Percentiles rank a stretch among this genome's conserved stretches.
Conservation (phyloP, 306 rosid species). For the Vigna trinervia region DNA sequence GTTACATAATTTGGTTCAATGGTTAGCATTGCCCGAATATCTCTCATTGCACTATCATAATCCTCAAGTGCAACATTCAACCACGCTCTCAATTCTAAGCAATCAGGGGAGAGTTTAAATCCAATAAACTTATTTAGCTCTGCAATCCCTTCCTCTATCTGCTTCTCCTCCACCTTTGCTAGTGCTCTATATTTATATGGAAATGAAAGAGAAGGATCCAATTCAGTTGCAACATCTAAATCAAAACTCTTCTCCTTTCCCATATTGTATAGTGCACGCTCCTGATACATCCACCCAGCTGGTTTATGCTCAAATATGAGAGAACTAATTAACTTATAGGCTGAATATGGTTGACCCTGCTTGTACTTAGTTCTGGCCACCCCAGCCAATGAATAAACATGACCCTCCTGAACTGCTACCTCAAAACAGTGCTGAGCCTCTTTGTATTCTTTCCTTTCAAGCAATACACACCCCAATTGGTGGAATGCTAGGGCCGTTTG, state of each 20-base stretch:
- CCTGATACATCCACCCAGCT: conserved; percentile 94
- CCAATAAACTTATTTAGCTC: conserved; percentile 74
- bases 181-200: conserved; percentile 76
- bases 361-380: conserved; percentile 75
- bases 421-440: conserved; percentile 64
- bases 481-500: conserved; percentile 71
- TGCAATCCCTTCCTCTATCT: conserved; percentile 60
- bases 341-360: conserved; percentile 78
- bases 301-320: conserved; percentile 67
- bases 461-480: conserved; percentile 72
- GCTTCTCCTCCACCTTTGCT: conserved; percentile 67
- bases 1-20: conserved; percentile 69
- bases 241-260: conserved; percentile 77
- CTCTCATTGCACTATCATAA: conserved; percentile 71
- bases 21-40: conserved; percentile 71
- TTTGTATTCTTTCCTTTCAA: conserved; percentile 69
- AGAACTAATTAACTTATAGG: conserved; percentile 72
- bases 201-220: conserved; percentile 79
- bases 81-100: conserved; percentile 83
- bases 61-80: conserved; percentile 64
- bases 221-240: conserved; percentile 71
- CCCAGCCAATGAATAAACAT: conserved; percentile 78
- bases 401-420: conserved; percentile 70
- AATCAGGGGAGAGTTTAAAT: conserved; percentile 70
- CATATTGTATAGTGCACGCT: conserved; percentile 69